A percentile compares a stretch with the other conserved stretches of the same genome.
phyloP scores from a whole-genome alignment of 2,329 filamentous ascomycete genomes.

The Lachnellula occidentalis region DNA sequence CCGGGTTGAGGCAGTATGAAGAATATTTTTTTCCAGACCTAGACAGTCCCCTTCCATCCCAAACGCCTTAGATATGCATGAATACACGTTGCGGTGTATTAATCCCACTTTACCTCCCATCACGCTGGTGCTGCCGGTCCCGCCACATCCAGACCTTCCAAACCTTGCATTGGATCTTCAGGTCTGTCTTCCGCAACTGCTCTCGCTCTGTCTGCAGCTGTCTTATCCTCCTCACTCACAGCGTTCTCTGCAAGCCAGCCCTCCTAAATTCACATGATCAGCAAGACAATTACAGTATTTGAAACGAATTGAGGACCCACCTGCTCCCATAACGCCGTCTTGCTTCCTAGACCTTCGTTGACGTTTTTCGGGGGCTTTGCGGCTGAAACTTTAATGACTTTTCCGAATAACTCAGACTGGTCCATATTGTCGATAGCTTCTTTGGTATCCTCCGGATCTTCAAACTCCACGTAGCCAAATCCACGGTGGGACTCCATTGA shows the following conservation, averaged over 20 bases:
- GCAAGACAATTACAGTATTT: not conserved
- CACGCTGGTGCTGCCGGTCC: slow-evolving; percentile 71
- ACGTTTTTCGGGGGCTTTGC: slow-evolving; percentile 89
- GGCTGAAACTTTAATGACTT: slow-evolving; percentile 83
- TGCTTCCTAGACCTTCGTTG: slow-evolving; percentile 83
- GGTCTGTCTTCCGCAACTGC: slow-evolving; percentile 47
- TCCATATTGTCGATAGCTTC: slow-evolving; percentile 99
- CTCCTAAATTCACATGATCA: slow-evolving; percentile 54
- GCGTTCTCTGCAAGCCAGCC: slow-evolving; percentile 88
- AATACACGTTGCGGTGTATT: not conserved
- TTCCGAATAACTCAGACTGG: slow-evolving; percentile 88
- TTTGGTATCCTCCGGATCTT: slow-evolving; percentile 75
- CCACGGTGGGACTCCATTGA: slow-evolving; percentile 77
- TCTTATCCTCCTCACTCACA: slow-evolving; percentile 71
- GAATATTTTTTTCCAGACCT: not conserved
- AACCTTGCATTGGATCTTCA: slow-evolving; percentile 89
- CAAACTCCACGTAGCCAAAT: slow-evolving; percentile 95
- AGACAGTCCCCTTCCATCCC: not conserved
- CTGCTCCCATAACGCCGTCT: slow-evolving; percentile 95
- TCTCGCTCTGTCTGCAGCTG: slow-evolving; percentile 51
- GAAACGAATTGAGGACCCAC: slow-evolving; percentile 44
- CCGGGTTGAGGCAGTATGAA: not conserved
- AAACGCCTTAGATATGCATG: slow-evolving; percentile 20
- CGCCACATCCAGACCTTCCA: slow-evolving; percentile 89
- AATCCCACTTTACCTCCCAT: slow-evolving; percentile 22